Evolutionary conservation across 2,329 filamentous ascomycete species (phyloP), one percentile per base, ranked within the genome.

Genomic region (Fusarium verticillioides): DNA sequence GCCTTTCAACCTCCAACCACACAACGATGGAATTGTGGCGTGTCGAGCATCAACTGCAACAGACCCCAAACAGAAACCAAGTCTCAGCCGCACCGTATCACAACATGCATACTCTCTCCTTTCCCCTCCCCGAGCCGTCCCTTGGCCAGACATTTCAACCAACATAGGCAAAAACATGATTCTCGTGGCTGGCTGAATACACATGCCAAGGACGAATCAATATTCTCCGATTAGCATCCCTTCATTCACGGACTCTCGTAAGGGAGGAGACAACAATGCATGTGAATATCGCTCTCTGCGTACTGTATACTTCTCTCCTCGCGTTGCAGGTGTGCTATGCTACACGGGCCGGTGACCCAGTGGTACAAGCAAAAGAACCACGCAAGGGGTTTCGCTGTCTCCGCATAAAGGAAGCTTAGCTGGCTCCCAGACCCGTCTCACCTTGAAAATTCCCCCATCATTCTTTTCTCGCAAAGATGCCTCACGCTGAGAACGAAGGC

Each of bases 151-250:
- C 21, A n/a, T 40, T 50, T 59, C 32, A n/a, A 36, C 53, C 36
- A 7, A 26, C 18, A 18, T 26, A 5, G 18, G 36, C 21, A 12
- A 28, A 43, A 21, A 43, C 47, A n/a, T n/a, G 59, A 21, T 59
- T 43, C n/a, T 53, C 28, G 69, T 73, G 70, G 70, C 70, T 72
- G 69, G 60, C 70, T 72, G 69, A 73, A 59, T 36, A 18, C 36
- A 8, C 21, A 15, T 26, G n/a, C 30, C 28, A 39, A 64, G 67
- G 40, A 42, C 66, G 43, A 69, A 59, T 59, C 66, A 60, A 59
- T 54, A 65, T 43, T 65, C 36, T 47, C 60, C 66, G 40, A 60
- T 43, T 37, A 40, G 43, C 23, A 52, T 28, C 59, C 40, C 46
- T 64, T 53, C 65, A 47, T 49, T 23, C 19, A 9, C 11, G 37